phyloP scores from a whole-genome alignment of 192 early-diverging fungal species.

The Jimgerdemannia flammicorona region DNA sequence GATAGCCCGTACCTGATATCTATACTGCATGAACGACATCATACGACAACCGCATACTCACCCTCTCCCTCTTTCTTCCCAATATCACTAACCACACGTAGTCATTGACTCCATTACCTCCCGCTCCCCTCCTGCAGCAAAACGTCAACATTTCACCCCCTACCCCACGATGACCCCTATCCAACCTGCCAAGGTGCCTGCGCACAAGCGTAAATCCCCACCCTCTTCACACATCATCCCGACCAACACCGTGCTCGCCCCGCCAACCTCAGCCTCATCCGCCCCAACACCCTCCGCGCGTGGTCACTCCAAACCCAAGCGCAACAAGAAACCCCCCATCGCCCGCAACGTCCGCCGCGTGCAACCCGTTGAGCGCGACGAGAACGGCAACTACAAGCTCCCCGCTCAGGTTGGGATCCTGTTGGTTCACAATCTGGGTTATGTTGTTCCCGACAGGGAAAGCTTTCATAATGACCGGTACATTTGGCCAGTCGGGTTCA shows the following conservation, averaged over 20 bases:
- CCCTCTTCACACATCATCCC: neutral
- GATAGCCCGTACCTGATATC: too few relatives aligned
- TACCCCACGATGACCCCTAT: neutral
- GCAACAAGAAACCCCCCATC: conserved; percentile 12
- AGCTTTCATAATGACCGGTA: conserved; percentile 91
- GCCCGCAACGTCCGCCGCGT: conserved; percentile 30
- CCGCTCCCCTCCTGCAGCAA: neutral
- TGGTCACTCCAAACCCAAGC: conserved; percentile 21
- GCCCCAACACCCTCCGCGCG: neutral
- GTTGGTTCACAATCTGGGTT: conserved; percentile 67
- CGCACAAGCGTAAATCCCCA: neutral
- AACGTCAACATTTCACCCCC: neutral
- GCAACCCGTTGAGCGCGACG: conserved; percentile 49
- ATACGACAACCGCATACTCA: conserved; percentile 7
- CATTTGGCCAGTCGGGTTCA: conserved; percentile 93
- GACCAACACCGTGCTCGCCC: conserved; percentile 3
- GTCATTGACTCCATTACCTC: neutral
- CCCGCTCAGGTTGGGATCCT: conserved; percentile 80
- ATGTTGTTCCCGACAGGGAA: conserved; percentile 66
- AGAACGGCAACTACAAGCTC: conserved; percentile 63
- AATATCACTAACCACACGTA: neutral
- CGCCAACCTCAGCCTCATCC: neutral
- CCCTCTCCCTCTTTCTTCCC: neutral
- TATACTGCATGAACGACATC: neutral
- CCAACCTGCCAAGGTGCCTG: neutral